Percentiles rank a stretch among this genome's conserved stretches.
Conservation (phyloP, 2,329 filamentous ascomycete genomes). For the Scytalidium sp. region DNA sequence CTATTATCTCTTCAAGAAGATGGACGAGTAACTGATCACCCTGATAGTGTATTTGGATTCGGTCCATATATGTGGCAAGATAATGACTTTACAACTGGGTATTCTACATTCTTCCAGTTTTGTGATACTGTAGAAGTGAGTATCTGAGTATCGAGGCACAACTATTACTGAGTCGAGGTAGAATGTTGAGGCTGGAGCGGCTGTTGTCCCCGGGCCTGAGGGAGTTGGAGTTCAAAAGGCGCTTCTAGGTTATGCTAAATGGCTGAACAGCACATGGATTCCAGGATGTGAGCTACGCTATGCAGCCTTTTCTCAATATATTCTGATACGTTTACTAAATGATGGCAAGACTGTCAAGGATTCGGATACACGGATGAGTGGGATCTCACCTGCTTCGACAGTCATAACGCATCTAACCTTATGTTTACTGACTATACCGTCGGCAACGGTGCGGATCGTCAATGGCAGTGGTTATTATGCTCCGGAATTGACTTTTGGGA, state of each 20-base stretch:
- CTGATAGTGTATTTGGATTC: slow-evolving; percentile 40
- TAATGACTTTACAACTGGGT: slow-evolving; percentile 41
- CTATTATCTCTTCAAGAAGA: background rate
- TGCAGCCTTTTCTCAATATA: slow-evolving; percentile 3
- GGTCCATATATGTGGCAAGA: slow-evolving; percentile 54
- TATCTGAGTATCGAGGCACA: background rate
- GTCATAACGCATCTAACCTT: slow-evolving; percentile 42
- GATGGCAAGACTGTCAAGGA: slow-evolving; percentile 33
- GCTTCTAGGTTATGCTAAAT: slow-evolving; percentile 46
- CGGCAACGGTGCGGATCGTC: slow-evolving; percentile 41
- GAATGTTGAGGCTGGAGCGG: slow-evolving; percentile 21
- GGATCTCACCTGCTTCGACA: slow-evolving; percentile 46
- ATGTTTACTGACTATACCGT: slow-evolving; percentile 45
- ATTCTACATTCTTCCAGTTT: slow-evolving; percentile 38
- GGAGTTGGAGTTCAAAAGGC: slow-evolving; percentile 48
- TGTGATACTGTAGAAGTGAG: slow-evolving; percentile 31
- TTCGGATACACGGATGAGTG: slow-evolving; percentile 40
- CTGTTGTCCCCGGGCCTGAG: slow-evolving; percentile 21
- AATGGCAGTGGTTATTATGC: slow-evolving; percentile 57
- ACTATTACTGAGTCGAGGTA: background rate
- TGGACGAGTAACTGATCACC: background rate
- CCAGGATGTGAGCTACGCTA: slow-evolving; percentile 45
- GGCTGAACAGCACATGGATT: slow-evolving; percentile 40
- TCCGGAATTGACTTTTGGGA: slow-evolving; percentile 55
- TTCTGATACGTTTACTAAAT: background rate